phyloP scores from a whole-genome alignment of 2,329 filamentous ascomycete genomes.

The Sporothrix pseudoabietina region DNA sequence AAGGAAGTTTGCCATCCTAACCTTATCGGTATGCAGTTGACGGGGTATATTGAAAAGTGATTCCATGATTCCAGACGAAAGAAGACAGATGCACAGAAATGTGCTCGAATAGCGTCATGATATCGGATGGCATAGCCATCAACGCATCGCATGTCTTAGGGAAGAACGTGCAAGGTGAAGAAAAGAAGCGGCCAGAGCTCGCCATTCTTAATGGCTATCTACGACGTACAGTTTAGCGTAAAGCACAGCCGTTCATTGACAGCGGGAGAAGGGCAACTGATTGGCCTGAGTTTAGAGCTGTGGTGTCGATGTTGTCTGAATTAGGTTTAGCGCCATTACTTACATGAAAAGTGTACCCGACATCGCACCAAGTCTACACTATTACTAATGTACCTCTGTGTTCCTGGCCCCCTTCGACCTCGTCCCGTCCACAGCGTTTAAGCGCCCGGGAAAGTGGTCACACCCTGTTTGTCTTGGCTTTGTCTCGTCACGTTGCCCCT shows the following conservation, averaged over 20 bases:
- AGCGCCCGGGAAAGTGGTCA: constrained; percentile 34
- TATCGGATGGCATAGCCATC: not conserved
- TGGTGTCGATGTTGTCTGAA: not conserved
- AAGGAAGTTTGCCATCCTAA: not conserved
- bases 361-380: not conserved
- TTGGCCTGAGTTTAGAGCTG: not conserved
- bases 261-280: not conserved
- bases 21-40: not conserved
- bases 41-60: not conserved
- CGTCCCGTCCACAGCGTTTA: constrained; percentile 26
- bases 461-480: constrained; percentile 28
- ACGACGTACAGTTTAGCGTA: not conserved
- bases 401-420: constrained; percentile 24
- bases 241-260: not conserved
- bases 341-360: constrained; percentile 2
- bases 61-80: not conserved
- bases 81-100: not conserved
- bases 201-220: not conserved
- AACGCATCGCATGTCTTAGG: not conserved
- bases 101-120: not conserved
- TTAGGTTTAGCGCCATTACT: constrained; percentile 4
- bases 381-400: not conserved
- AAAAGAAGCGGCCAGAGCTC: not conserved
- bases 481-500: constrained; percentile 28
- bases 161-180: not conserved